Percentiles rank a stretch among this genome's conserved stretches.
These are phyloP conservation scores for Thelephora terrestris DNA, from an alignment of 1,284 basidiomycete species.

Conservation along the genomic window DNA sequence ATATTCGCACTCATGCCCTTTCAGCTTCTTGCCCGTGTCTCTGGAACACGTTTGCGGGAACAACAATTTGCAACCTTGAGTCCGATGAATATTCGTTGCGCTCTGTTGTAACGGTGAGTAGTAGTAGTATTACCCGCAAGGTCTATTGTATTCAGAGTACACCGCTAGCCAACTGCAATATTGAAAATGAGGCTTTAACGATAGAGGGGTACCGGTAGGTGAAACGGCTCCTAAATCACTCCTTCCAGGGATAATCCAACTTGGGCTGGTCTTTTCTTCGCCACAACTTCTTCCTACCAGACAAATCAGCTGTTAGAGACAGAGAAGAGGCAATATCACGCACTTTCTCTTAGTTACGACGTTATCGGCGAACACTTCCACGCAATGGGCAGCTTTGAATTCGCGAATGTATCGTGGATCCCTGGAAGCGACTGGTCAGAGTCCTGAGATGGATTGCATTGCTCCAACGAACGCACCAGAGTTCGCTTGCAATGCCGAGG, in stretches of 20 bases:
- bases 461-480: conserved; percentile 56
- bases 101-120: no score
- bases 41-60: no score
- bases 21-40: no score
- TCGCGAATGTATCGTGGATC: conserved; percentile 93
- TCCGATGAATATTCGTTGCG: no score
- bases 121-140: no score
- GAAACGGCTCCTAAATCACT: conserved; percentile 28
- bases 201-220: no score
- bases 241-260: conserved; percentile 81
- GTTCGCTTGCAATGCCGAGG: conserved; percentile 89
- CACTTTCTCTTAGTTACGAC: conserved; percentile 81
- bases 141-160: no score
- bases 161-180: no score
- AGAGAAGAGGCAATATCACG: conserved; percentile 20
- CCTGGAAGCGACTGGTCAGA: conserved; percentile 33
- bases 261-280: conserved; percentile 79
- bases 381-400: conserved; percentile 80
- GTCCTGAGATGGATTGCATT: not conserved
- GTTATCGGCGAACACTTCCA: conserved; percentile 84
- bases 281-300: conserved; percentile 78
- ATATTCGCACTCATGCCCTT: no score
- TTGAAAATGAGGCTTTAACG: no score
- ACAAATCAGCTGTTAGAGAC: conserved; percentile 6
- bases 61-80: no score